phyloP scores from a whole-genome alignment of 1,139 yeast species.

The Pichia sp. region DNA sequence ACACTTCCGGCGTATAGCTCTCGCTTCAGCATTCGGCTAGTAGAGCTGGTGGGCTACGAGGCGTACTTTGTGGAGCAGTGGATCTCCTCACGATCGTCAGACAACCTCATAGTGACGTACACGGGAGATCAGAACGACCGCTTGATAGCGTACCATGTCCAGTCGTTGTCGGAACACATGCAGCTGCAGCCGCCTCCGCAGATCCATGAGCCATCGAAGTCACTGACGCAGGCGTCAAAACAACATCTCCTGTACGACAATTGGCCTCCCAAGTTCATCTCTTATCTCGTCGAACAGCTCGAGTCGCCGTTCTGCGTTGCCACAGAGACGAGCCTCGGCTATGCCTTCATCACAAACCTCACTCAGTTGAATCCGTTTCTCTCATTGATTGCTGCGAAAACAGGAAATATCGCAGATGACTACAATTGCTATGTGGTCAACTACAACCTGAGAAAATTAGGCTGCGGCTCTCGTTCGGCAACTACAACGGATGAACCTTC shows the following conservation, averaged over 20 bases:
- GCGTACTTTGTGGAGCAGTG: conserved; percentile 91
- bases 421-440: conserved; percentile 64
- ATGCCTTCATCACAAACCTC: conserved; percentile 74
- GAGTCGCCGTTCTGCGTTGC: conserved; percentile 57
- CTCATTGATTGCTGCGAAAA: conserved; percentile 59
- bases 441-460: conserved; percentile 68
- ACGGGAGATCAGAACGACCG: conserved; percentile 74
- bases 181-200: conserved; percentile 3
- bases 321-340: conserved; percentile 50
- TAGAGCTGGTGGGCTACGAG: conserved; percentile 68
- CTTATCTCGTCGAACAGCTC: conserved; percentile 63
- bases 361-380: conserved; percentile 72
- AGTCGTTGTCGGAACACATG: conserved; percentile 1
- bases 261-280: conserved; percentile 59
- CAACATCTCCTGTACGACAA: conserved; percentile 41
- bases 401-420: conserved; percentile 49
- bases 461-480: conserved; percentile 84
- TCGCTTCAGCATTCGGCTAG: conserved; percentile 31
- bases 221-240: conserved; percentile 26
- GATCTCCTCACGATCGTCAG: conserved; percentile 68
- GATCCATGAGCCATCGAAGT: neutral
- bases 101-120: conserved; percentile 69
- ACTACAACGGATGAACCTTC: conserved; percentile 64
- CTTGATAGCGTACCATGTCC: conserved; percentile 56
- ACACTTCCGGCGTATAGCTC: conserved; percentile 3